Conservation (phyloP, 345 rosid species). For the Raphanus sativus region DNA sequence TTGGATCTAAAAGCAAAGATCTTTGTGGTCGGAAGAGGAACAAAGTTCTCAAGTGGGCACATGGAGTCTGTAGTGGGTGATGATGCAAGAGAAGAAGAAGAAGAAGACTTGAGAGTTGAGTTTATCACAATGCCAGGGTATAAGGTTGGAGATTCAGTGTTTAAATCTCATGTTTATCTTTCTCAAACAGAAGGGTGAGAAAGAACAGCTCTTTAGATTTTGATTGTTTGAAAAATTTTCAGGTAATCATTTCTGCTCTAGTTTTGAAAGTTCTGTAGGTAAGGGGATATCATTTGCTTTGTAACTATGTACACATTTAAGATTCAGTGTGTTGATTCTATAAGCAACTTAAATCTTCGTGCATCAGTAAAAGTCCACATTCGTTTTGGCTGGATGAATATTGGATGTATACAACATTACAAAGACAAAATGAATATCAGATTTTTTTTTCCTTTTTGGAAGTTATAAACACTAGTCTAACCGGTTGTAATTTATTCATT, state of each 20-base stretch:
- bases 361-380: not conserved
- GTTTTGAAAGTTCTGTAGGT: slow-evolving; percentile 20
- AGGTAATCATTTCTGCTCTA: not conserved
- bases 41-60: slow-evolving; percentile 44
- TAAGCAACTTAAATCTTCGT: not conserved
- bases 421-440: too few relatives aligned
- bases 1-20: slow-evolving; percentile 50
- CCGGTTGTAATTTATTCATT: not conserved
- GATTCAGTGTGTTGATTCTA: not conserved
- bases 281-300: slow-evolving; percentile 1
- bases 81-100: slow-evolving; percentile 13
- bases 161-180: slow-evolving; percentile 54
- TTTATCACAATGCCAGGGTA: slow-evolving; percentile 69
- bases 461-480: too few relatives aligned
- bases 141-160: slow-evolving; percentile 43
- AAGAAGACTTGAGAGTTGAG: slow-evolving; percentile 41
- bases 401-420: not conserved
- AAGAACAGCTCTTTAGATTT: not conserved
- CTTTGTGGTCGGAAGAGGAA: slow-evolving; percentile 51
- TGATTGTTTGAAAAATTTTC: not conserved
- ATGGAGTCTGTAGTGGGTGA: slow-evolving; percentile 47
- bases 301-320: slow-evolving; percentile 13
- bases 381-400: not conserved
- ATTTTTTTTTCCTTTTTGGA: too few relatives aligned
- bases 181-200: slow-evolving; percentile 30